A percentile compares a stretch with the other conserved stretches of the same genome.
Evolutionary conservation across 768 basidiomycete species (phyloP).

Genomic region (Lactifluus hygrophoroides): DNA sequence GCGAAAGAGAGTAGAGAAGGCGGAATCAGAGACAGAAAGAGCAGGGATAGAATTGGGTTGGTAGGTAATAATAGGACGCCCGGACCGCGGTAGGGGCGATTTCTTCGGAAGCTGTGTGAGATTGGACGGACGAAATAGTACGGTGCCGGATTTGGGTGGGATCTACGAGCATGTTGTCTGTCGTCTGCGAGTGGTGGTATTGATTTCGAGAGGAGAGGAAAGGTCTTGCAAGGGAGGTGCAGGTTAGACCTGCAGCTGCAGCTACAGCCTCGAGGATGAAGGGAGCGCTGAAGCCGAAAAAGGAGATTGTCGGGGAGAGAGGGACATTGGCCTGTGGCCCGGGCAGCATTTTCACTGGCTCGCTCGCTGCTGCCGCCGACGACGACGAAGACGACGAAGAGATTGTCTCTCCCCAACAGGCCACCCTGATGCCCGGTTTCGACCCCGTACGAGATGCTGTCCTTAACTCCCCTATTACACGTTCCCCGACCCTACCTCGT

Average conservation of each 20-base stretch:
- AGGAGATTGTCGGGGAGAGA: conserved; percentile 3
- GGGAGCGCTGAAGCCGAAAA: conserved; percentile 17
- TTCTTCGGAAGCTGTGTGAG: conserved; percentile 12
- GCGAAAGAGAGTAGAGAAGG: conserved; percentile 5
- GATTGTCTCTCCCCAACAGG: not conserved
- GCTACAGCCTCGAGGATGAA: conserved; percentile 2
- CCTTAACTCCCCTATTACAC: conserved; percentile 61
- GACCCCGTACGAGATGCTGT: conserved; percentile 86
- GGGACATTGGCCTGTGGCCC: conserved; percentile 5
- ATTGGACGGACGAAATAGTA: conserved; percentile 8
- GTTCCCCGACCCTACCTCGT: conserved; percentile 32
- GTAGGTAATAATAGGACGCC: not conserved
- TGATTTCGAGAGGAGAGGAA: not conserved
- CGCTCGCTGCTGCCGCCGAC: conserved; percentile 1
- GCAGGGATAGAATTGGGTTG: not conserved
- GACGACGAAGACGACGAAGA: conserved; percentile 9
- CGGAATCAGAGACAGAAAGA: not conserved
- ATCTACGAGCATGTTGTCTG: conserved; percentile 4
- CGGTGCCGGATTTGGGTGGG: conserved; percentile 10
- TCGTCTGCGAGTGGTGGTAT: not conserved
- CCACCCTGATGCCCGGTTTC: conserved; percentile 53
- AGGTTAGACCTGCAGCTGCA: not conserved
- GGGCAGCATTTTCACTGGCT: not conserved
- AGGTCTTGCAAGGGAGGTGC: not conserved
- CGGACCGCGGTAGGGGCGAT: not conserved